A percentile compares a stretch with the other conserved stretches of the same genome.
phyloP scores from a whole-genome alignment of 2,329 filamentous ascomycete species.

The Verticillium albo-atrum region DNA sequence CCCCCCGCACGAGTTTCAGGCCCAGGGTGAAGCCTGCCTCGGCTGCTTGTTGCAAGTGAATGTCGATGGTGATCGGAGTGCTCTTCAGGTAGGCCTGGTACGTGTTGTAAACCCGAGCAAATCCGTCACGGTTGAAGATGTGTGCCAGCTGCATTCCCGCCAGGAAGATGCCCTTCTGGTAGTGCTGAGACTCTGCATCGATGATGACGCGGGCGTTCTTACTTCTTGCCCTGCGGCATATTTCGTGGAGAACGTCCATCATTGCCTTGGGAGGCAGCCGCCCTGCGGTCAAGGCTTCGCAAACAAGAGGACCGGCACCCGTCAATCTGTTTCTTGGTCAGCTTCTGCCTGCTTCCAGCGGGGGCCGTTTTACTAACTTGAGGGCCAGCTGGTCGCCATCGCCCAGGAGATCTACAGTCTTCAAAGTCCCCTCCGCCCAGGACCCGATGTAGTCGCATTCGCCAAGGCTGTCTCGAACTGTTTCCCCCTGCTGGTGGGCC shows the following conservation, averaged over 20 bases:
- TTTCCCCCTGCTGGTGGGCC: neutral
- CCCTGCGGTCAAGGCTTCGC: constrained; percentile 28
- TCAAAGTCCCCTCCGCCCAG: constrained; percentile 26
- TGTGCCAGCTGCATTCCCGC: constrained; percentile 28
- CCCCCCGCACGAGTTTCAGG: constrained; percentile 52
- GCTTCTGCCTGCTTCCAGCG: accelerated
- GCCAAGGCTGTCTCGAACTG: neutral
- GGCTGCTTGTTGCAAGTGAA: constrained; percentile 40
- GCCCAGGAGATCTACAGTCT: constrained; percentile 24
- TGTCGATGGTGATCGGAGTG: constrained; percentile 33
- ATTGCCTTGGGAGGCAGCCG: constrained; percentile 33
- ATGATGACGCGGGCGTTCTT: constrained; percentile 36
- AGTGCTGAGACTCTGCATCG: constrained; percentile 41
- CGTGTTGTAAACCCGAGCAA: constrained; percentile 38
- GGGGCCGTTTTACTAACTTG: constrained; percentile 23
- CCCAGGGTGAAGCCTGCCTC: constrained; percentile 46
- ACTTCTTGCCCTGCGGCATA: constrained; percentile 30
- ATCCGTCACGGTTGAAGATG: constrained; percentile 31
- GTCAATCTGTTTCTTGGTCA: constrained; percentile 24
- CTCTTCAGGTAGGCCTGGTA: constrained; percentile 54
- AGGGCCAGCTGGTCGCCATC: constrained; percentile 30
- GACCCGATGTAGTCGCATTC: constrained; percentile 26
- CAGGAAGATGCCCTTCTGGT: constrained; percentile 31
- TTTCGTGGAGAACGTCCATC: constrained; percentile 33
- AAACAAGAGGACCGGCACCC: constrained; percentile 35